Evolutionary conservation across 2,329 filamentous ascomycete genomes (phyloP).

Genomic region (Diplodia seriata): DNA sequence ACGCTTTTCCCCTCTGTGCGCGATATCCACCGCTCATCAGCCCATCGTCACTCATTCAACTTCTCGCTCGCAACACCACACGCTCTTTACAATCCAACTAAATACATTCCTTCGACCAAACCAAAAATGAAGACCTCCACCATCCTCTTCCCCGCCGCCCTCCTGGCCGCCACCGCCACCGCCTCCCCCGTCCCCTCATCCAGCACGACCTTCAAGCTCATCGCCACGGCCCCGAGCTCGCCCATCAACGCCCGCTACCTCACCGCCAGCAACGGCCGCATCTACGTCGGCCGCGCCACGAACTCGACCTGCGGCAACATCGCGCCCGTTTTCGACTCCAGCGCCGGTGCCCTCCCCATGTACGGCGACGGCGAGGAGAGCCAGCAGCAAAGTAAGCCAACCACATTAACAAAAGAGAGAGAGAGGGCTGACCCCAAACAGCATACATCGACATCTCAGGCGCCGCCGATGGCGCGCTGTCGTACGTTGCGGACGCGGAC

Average conservation of each 20-base stretch:
- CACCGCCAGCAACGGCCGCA: background rate
- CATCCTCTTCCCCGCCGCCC: background rate
- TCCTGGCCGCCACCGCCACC: background rate
- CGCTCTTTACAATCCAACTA: background rate
- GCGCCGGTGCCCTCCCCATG: background rate
- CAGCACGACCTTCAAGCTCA: background rate
- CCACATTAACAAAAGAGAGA: no score
- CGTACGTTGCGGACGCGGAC: background rate
- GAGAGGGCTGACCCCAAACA: background rate
- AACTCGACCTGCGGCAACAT: slow-evolving; percentile 16
- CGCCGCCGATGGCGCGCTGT: background rate
- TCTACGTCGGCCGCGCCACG: slow-evolving; percentile 3
- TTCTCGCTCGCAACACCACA: background rate
- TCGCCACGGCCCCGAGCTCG: background rate
- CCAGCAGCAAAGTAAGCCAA: slow-evolving; percentile 19
- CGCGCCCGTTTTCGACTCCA: background rate
- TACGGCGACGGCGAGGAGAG: slow-evolving; percentile 10
- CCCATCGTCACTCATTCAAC: background rate
- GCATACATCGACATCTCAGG: slow-evolving; percentile 11
- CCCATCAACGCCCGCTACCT: background rate
- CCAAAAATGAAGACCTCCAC: slow-evolving; percentile 6
- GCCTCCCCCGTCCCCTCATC: background rate
- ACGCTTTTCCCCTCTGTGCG: background rate
- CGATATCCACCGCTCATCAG: background rate
- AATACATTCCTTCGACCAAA: background rate